Base-by-base conservation (phyloP, 2,329 filamentous ascomycete species). In the Pestalotiopsis sp. region DNA sequence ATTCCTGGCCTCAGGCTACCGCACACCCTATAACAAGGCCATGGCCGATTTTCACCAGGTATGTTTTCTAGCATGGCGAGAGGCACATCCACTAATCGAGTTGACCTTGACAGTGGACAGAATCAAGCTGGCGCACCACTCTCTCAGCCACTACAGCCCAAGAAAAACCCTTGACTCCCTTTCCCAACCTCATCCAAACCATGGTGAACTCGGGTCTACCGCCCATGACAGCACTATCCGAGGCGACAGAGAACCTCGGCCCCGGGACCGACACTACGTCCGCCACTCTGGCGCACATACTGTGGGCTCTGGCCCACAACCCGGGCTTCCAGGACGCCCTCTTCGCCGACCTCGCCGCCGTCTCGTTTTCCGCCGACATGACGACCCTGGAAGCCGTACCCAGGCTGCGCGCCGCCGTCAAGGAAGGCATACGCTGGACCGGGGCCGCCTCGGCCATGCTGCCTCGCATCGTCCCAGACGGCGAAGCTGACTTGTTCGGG, bases 341-440 rank as follows among this genome's bases (percentile, higher is more conserved):
- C 20, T 64, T 31, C 12, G 7, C 1, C 31, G 62, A 64, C 25
- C 45, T 64, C 12, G n/a, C 62, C 20, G 12, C 23, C 20, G 62
- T 64, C n/a, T 45, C 62, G 17, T 64, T 64, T 20, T 64, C 62
- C 13, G 27, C 20, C 23, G 62, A 64, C 27, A 64, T 64, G 62
- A 64, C 62, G 39, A 64, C 62, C n/a, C 38, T 64, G 13, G 62
- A 64, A 11, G 36, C n/a, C 20, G 23, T 52, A 13, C 39, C 62
- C 36, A 64, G 36, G 45, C 62, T 64, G 39, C 62, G 45, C n/a
- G 62, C 39, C 17, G 23, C n/a, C 45, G 62, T 64, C 39, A 64
- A 64, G 62, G 62, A 64, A 13, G 62, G 62, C 27, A 64, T 64
- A n/a, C 38, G 62, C n/a, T 64, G 62, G 62, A 64, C 62, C n/a